phyloP scores from a whole-genome alignment of 495 filamentous ascomycete species.

The Xylaria cubensis region DNA sequence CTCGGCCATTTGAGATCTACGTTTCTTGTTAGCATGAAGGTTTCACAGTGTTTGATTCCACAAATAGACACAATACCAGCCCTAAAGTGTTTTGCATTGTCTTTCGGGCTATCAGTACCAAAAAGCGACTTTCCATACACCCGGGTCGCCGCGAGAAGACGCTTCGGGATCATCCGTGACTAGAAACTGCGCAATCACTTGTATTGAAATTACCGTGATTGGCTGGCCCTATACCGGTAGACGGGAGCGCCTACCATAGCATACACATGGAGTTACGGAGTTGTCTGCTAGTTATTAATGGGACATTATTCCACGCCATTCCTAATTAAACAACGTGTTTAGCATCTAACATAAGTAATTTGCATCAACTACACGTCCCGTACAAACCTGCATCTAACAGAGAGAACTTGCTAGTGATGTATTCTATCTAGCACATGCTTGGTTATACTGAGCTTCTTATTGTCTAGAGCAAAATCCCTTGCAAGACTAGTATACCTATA shows the following conservation, averaged over 20 bases:
- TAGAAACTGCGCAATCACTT: not conserved
- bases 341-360: not conserved
- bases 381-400: not conserved
- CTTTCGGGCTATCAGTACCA: not conserved
- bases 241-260: not conserved
- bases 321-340: not conserved
- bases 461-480: not conserved
- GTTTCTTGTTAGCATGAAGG: slow-evolving; percentile 26
- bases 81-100: slow-evolving; percentile 4
- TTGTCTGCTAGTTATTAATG: not conserved
- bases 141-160: not conserved
- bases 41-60: slow-evolving; percentile 28
- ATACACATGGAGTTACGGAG: not conserved
- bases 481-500: not conserved
- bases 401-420: slow-evolving; percentile 1
- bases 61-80: slow-evolving; percentile 16
- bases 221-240: slow-evolving; percentile 18
- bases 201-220: not conserved
- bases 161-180: slow-evolving; percentile 2
- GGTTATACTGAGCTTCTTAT: not conserved
- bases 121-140: slow-evolving; percentile 8
- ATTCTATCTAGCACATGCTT: not conserved
- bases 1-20: not conserved
- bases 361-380: not conserved
- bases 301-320: not conserved